Percentiles rank a stretch among this genome's conserved stretches.
phyloP scores from a whole-genome alignment of 2,329 filamentous ascomycete genomes.

The Phyllosticta paracitricarpa region DNA sequence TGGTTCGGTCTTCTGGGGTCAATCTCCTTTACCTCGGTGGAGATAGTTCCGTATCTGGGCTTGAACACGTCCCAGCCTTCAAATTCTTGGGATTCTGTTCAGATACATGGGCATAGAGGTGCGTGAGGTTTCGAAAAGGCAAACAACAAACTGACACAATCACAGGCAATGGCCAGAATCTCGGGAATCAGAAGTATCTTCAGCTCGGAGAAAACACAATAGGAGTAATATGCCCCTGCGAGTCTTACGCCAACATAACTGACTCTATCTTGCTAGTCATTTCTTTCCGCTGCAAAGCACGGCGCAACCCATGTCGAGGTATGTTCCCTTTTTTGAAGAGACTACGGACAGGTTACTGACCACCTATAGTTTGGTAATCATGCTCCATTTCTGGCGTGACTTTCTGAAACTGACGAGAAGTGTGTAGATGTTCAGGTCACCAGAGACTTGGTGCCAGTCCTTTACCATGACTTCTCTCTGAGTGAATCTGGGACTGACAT shows the following conservation, averaged over 20 bases:
- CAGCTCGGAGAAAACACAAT: constrained; percentile 96
- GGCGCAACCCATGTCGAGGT: constrained; percentile 65
- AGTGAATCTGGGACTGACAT: constrained; percentile 97
- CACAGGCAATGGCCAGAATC: constrained; percentile 80
- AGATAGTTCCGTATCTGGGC: constrained; percentile 78
- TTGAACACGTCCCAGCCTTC: constrained; percentile 46
- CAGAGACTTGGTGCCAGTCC: constrained; percentile 97
- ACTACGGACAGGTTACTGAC: constrained; percentile 11
- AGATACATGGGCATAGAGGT: constrained; percentile 96
- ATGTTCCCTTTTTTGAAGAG: constrained; percentile 12
- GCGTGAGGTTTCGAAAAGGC: constrained; percentile 66
- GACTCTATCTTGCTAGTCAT: constrained; percentile 47
- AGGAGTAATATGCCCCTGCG: constrained; percentile 32
- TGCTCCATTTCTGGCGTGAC: not conserved
- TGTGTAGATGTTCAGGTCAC: constrained; percentile 80
- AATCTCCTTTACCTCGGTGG: constrained; percentile 92
- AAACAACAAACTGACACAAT: constrained; percentile 45
- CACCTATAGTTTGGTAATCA: constrained; percentile 18
- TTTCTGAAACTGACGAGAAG: not conserved
- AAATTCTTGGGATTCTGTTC: constrained; percentile 84
- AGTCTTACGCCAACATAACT: not conserved
- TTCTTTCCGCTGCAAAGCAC: constrained; percentile 89
- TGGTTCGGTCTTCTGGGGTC: constrained; percentile 83
- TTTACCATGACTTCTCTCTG: constrained; percentile 97
- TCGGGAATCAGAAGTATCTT: constrained; percentile 69